Base-by-base conservation (phyloP, 2,329 filamentous ascomycete genomes). In the Aspergillus oerlinghausenensis region DNA sequence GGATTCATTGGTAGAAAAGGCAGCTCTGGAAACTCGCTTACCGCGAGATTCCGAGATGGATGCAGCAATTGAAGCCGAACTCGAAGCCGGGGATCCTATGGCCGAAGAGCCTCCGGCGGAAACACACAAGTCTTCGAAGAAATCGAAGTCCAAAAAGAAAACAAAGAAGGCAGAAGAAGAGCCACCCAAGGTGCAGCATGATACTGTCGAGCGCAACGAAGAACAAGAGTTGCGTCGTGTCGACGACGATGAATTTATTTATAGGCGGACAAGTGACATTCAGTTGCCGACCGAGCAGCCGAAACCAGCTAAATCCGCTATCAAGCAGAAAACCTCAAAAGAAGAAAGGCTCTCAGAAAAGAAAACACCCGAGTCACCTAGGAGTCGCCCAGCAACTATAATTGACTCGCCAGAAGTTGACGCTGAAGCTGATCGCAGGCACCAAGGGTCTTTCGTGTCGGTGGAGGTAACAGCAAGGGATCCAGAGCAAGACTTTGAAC, bases 21-120 rank as follows among this genome's bases (percentile, higher is more conserved):
- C 76, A 0, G 74, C 77, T 1, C 66, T 75, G 7, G 75, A 77
- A n/a, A 73, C 73, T 17, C 71, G 72, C 4, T 72, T 82, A 10
- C 80, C 82, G 0, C 79, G 84, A 54, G 85, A 89, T 58, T 82
- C 85, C 1, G 86, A 88, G 60, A 81, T 89, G 40, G 85, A 90
- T 52, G 81, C 82, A 23, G 84, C 84, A 50, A 75, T 90, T 1
- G 82, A 88, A 65, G 84, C 82, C 2, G 87, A 88, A 56, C 78
- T 89, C 9, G 83, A 87, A 47, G 76, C 79, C 29, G 82, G 79
- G 1, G 66, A 82, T 26, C 80, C 78, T 1, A 45, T 35, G 29
- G 79, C 82, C 14, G 83, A 84, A 48, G 77, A 79, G 35, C 70
- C 79, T 7, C 60, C 45, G 11, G 52, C 55, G 21, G 64, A 67